Evolutionary conservation across 2,329 filamentous ascomycete species (phyloP).

Genomic region (Cladosporium sp.): DNA sequence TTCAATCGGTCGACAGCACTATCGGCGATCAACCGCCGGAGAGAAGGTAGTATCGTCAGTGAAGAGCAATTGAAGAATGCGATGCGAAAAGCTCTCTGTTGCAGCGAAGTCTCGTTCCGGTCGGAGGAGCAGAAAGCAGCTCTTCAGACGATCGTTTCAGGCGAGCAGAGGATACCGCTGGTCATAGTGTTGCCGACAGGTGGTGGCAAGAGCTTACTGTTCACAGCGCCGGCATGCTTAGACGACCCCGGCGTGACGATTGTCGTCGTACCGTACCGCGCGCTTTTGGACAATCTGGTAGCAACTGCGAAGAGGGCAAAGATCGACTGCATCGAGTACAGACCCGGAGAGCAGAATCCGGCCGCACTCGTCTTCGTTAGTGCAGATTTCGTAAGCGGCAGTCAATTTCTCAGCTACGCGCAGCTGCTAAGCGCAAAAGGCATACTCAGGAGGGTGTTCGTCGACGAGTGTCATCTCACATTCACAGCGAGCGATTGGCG

Average conservation of each 20-base stretch:
- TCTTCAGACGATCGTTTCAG: neutral
- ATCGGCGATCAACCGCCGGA: neutral
- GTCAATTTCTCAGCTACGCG: too few relatives aligned
- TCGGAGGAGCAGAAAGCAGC: neutral
- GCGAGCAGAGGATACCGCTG: conserved; percentile 16
- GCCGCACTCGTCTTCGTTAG: neutral
- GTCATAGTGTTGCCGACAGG: conserved; percentile 21
- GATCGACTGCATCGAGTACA: neutral
- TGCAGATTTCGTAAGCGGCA: neutral
- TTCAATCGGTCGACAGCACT: neutral
- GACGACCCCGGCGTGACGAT: conserved; percentile 17
- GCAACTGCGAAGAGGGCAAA: neutral
- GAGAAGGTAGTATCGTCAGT: neutral
- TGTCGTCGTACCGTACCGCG: neutral
- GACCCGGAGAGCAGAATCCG: neutral
- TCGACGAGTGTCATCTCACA: too few relatives aligned
- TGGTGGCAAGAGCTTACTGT: conserved; percentile 26
- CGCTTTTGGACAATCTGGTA: neutral
- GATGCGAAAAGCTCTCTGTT: neutral
- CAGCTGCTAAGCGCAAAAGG: too few relatives aligned
- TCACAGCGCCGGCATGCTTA: conserved; percentile 19
- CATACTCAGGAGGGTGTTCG: too few relatives aligned
- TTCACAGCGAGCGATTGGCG: too few relatives aligned
- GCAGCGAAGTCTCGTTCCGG: neutral
- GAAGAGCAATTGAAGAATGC: neutral